Conservation (phyloP, 345 rosid genomes). For the Salix udensis region DNA sequence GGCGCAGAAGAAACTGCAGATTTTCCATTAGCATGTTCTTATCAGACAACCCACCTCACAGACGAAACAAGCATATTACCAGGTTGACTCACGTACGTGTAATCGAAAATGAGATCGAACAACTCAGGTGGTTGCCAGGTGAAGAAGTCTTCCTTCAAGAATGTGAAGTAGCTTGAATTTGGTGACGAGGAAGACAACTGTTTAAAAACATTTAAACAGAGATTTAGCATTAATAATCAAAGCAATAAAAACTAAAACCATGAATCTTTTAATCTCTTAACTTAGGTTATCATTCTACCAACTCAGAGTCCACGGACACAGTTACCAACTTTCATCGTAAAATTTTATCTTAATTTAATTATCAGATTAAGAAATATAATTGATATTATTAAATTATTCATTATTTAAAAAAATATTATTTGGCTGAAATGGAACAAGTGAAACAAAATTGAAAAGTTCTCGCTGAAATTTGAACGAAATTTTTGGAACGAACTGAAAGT, state of each 20-base stretch:
- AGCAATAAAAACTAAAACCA: no score
- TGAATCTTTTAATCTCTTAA: no score
- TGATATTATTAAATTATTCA: no score
- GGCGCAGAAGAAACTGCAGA: slow-evolving; percentile 78
- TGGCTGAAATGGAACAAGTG: fast-evolving
- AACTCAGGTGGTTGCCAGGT: slow-evolving; percentile 63
- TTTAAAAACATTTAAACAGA: slow-evolving; percentile 12
- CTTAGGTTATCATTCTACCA: no score
- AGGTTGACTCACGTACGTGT: slow-evolving; percentile 73
- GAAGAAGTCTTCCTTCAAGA: slow-evolving; percentile 67
- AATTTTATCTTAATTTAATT: no score
- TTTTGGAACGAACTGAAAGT: no score
- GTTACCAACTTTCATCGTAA: no score
- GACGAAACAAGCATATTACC: not conserved
- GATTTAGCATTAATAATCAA: not conserved
- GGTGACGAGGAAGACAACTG: slow-evolving; percentile 56
- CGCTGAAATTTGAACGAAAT: fast-evolving
- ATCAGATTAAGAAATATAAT: no score
- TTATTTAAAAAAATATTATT: no score
- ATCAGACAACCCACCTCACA: not conserved
- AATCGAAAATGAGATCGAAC: slow-evolving; percentile 74
- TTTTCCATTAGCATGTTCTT: not conserved
- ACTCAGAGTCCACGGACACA: not conserved
- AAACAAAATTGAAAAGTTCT: no score
- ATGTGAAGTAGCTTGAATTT: slow-evolving; percentile 47